Conservation (phyloP, 495 filamentous ascomycete species). For the Amniculicola lignicola region DNA sequence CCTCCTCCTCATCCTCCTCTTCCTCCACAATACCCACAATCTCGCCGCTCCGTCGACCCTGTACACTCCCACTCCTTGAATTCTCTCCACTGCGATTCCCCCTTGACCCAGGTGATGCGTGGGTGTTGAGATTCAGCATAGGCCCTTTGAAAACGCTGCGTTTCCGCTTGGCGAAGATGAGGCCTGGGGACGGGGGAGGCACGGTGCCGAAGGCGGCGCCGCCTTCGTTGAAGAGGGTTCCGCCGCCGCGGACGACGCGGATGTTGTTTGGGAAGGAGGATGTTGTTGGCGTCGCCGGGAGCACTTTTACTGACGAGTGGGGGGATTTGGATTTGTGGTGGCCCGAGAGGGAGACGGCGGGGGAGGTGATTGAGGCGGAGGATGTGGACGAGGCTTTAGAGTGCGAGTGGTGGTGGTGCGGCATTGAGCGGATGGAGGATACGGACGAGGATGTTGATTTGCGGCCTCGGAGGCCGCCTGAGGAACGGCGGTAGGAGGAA, state of each 20-base stretch:
- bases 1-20: slow-evolving; percentile 55
- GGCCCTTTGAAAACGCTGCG: slow-evolving; percentile 87
- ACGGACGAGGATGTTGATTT: slow-evolving; percentile 97
- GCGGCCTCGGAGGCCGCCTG: slow-evolving; percentile 75
- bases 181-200: slow-evolving; percentile 51
- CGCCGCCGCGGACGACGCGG: slow-evolving; percentile 68
- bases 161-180: slow-evolving; percentile 90
- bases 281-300: slow-evolving; percentile 83
- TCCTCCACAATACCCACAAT: slow-evolving; percentile 87
- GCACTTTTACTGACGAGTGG: slow-evolving; percentile 79
- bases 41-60: slow-evolving; percentile 58
- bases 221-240: slow-evolving; percentile 35
- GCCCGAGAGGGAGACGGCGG: slow-evolving; percentile 49
- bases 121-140: slow-evolving; percentile 53
- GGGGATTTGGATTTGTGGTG: slow-evolving; percentile 61
- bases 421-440: slow-evolving; percentile 83
- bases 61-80: slow-evolving; percentile 52
- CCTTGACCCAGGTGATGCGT: slow-evolving; percentile 9
- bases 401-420: slow-evolving; percentile 77
- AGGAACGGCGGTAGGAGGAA: slow-evolving; percentile 72
- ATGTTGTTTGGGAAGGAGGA: slow-evolving; percentile 82
- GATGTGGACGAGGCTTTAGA: slow-evolving; percentile 94
- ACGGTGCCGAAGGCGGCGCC: slow-evolving; percentile 44
- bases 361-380: slow-evolving; percentile 67
- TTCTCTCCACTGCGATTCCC: slow-evolving; percentile 42